A percentile compares a stretch with the other conserved stretches of the same genome.
Conservation (phyloP, 192 early-diverging fungal species). For the Phlyctochytrium arcticum region DNA sequence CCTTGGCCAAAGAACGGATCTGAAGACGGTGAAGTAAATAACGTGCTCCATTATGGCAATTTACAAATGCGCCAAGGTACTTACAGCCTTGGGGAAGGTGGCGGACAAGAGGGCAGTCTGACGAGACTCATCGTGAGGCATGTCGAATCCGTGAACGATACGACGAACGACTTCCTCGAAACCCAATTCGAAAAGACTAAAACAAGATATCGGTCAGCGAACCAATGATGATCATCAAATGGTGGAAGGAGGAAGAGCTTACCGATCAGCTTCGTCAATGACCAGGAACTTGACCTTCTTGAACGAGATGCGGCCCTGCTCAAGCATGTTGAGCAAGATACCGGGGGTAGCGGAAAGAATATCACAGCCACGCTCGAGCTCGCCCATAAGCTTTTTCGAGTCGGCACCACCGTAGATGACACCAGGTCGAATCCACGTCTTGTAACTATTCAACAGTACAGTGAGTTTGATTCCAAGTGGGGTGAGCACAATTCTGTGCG, state of each 20-base stretch:
- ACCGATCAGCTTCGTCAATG: conserved; percentile 90
- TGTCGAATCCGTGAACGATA: conserved; percentile 17
- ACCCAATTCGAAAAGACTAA: conserved; percentile 87
- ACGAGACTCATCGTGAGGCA: conserved; percentile 39
- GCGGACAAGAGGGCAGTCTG: conserved; percentile 90
- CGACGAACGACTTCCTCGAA: conserved; percentile 91
- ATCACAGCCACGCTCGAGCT: conserved; percentile 85
- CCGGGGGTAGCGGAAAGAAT: conserved; percentile 92
- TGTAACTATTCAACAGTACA: conserved; percentile 52
- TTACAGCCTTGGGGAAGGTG: conserved; percentile 66
- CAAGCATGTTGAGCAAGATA: conserved; percentile 81
- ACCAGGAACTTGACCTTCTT: conserved; percentile 39
- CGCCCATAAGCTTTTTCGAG: conserved; percentile 84
- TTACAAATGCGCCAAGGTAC: background rate
- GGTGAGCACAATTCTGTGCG: background rate
- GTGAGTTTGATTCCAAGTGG: background rate
- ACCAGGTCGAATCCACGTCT: conserved; percentile 75
- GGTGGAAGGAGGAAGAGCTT: background rate
- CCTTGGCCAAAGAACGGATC: conserved; percentile 76
- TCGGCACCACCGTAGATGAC: conserved; percentile 90
- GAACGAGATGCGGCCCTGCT: conserved; percentile 53
- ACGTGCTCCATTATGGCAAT: background rate
- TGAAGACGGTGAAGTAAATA: background rate
- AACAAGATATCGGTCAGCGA: background rate
- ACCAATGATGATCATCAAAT: background rate